These are phyloP conservation scores for Penicillium lividum DNA, from an alignment of 495 filamentous ascomycete genomes.

Conservation along the genomic window DNA sequence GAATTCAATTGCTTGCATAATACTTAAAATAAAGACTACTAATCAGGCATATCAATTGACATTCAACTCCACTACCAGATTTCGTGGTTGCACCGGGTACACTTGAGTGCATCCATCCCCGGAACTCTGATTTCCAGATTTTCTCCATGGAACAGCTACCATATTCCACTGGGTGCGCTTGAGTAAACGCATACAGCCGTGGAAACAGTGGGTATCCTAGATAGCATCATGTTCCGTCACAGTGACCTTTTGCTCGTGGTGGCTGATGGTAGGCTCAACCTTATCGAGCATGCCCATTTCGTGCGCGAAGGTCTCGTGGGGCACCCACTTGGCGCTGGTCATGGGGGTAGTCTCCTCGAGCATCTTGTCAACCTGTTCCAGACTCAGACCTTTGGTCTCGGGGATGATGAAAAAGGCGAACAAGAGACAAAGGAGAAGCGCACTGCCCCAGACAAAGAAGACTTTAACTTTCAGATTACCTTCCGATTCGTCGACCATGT, in stretches of 20 bases:
- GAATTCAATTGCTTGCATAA: slow-evolving; percentile 1
- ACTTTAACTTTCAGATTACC: slow-evolving; percentile 71
- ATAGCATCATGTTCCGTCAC: slow-evolving; percentile 4
- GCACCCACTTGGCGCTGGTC: slow-evolving; percentile 69
- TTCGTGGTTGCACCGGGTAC: no score
- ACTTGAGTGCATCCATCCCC: background rate
- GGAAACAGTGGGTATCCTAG: background rate
- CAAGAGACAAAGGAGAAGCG: slow-evolving; percentile 62
- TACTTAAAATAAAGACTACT: background rate
- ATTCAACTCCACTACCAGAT: no score
- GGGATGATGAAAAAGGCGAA: slow-evolving; percentile 75
- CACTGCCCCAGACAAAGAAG: slow-evolving; percentile 77
- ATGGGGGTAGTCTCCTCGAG: slow-evolving; percentile 76
- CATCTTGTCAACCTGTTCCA: slow-evolving; percentile 84
- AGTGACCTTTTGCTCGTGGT: slow-evolving; percentile 11
- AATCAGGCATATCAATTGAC: background rate
- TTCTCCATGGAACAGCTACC: background rate
- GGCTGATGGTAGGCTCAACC: slow-evolving; percentile 8
- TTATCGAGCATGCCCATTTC: slow-evolving; percentile 59
- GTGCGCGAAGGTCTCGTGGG: slow-evolving; percentile 66
- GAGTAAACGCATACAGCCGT: background rate
- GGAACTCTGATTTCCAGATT: background rate
- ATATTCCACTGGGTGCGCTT: background rate
- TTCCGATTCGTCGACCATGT: slow-evolving; percentile 63
- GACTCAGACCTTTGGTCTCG: slow-evolving; percentile 81